phyloP scores from a whole-genome alignment of 2,329 filamentous ascomycete genomes.

The Helminthosporium solani region DNA sequence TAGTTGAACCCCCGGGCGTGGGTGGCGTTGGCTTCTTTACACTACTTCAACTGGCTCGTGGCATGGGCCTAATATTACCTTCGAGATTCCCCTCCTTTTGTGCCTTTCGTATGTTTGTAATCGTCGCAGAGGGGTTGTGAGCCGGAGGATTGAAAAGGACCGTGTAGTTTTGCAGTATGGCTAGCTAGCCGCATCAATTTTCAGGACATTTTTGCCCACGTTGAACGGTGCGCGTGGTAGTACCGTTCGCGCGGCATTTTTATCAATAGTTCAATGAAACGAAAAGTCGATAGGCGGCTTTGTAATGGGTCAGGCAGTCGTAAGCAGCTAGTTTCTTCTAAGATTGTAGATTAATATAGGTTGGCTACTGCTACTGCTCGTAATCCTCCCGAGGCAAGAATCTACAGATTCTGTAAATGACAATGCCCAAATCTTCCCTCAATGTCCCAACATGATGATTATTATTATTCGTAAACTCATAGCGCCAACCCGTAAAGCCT shows the following conservation, averaged over 20 bases:
- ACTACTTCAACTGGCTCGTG: slow-evolving; percentile 15
- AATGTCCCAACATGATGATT: slow-evolving; percentile 16
- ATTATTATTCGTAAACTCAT: slow-evolving; percentile 12
- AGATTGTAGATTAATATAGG: slow-evolving; percentile 34
- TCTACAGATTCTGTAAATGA: too few relatives aligned
- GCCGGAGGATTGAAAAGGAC: slow-evolving; percentile 20
- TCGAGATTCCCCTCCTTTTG: slow-evolving; percentile 45
- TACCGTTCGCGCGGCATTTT: slow-evolving; percentile 1
- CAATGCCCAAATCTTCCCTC: not conserved
- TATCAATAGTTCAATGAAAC: slow-evolving; percentile 2
- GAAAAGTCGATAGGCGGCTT: slow-evolving; percentile 13
- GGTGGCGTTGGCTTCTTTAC: slow-evolving; percentile 14
- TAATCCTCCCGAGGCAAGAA: too few relatives aligned
- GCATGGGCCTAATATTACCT: slow-evolving; percentile 23
- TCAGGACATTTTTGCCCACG: slow-evolving; percentile 3
- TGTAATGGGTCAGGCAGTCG: slow-evolving; percentile 9
- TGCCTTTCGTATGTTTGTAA: slow-evolving; percentile 45
- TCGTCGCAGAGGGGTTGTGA: slow-evolving; percentile 25
- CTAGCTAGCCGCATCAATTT: slow-evolving; percentile 9
- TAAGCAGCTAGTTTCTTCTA: slow-evolving; percentile 14
- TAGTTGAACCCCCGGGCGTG: slow-evolving; percentile 49
- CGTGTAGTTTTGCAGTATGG: slow-evolving; percentile 3
- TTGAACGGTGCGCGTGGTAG: not conserved
- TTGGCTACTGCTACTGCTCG: slow-evolving; percentile 24
- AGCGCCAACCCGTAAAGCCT: not conserved